These are phyloP conservation scores for Colletotrichum sublineola DNA, from an alignment of 2,329 filamentous ascomycete species.

Conservation along the genomic window DNA sequence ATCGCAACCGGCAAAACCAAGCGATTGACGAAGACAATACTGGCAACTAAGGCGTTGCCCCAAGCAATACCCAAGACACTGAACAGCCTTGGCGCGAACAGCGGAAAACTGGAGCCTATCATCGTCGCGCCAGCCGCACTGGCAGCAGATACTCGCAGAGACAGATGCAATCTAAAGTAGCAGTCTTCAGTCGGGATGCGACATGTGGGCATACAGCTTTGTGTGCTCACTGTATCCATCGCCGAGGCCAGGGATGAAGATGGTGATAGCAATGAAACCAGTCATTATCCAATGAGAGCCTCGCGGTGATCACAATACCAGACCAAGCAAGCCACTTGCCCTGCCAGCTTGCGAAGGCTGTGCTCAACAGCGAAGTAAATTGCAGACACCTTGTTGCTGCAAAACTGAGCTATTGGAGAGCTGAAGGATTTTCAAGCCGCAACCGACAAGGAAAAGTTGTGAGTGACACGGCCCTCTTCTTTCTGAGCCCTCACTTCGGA, in stretches of 20 bases:
- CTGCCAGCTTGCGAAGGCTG: constrained; percentile 14
- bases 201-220: constrained; percentile 27
- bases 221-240: constrained; percentile 11
- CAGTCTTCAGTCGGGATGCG: constrained; percentile 10
- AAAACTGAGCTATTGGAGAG: constrained; percentile 3
- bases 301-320: not conserved
- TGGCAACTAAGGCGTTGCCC: no score
- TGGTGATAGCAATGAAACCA: constrained; percentile 14
- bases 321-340: not conserved
- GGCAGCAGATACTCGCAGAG: no score
- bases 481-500: not conserved
- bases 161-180: no score
- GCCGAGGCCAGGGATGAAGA: not conserved
- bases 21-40: no score
- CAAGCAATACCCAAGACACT: no score
- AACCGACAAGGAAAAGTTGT: not conserved
- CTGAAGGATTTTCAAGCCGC: not conserved
- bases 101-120: no score
- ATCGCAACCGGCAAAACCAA: no score
- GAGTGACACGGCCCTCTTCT: not conserved
- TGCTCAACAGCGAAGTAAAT: not conserved
- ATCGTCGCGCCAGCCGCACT: no score
- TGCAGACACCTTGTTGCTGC: constrained; percentile 4
- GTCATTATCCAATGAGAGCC: not conserved
- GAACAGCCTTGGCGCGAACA: no score